Evolutionary conservation across 345 rosid genomes (phyloP).

Genomic region (Lumnitzera racemosa): DNA sequence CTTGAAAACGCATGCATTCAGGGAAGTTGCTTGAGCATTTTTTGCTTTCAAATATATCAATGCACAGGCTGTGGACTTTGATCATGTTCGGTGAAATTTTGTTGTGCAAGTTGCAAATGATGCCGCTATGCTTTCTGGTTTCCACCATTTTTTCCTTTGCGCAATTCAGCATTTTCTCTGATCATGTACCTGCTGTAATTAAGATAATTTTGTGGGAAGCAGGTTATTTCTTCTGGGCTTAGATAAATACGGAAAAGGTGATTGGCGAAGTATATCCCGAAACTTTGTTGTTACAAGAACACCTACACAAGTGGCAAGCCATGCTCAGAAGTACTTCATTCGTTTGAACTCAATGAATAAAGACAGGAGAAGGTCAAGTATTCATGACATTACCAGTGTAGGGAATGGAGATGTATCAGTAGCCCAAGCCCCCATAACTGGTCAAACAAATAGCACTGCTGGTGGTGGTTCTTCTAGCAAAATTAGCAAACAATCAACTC

Average conservation of each 20-base stretch:
- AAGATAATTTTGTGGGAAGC: conserved; percentile 8
- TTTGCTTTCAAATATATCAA: too few species aligned
- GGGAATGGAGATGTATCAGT: conserved; percentile 60
- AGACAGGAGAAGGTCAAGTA: conserved; percentile 90
- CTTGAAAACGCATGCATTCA: too few species aligned
- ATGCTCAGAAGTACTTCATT: conserved; percentile 91
- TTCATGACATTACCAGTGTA: conserved; percentile 90
- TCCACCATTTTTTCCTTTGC: too few species aligned
- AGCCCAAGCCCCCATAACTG: conserved; percentile 86
- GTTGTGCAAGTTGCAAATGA: too few species aligned
- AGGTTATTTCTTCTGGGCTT: conserved; percentile 97
- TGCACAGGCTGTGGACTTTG: too few species aligned
- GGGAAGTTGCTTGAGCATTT: too few species aligned
- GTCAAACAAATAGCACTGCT: conserved; percentile 58
- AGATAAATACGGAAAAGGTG: conserved; percentile 96
- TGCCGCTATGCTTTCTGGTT: too few species aligned
- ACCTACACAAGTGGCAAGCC: conserved; percentile 98
- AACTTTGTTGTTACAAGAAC: conserved; percentile 94
- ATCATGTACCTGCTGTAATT: too few species aligned
- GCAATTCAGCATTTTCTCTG: too few species aligned
- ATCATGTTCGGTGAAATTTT: too few species aligned
- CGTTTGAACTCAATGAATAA: conserved; percentile 91
- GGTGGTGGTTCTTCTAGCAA: conserved; percentile 49
- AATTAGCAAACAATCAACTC: conserved; percentile 51
- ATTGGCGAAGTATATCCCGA: conserved; percentile 96